Percentiles rank a stretch among this genome's conserved stretches.
phyloP scores from a whole-genome alignment of 2,329 filamentous ascomycete species.

The Ramularia endophylla region DNA sequence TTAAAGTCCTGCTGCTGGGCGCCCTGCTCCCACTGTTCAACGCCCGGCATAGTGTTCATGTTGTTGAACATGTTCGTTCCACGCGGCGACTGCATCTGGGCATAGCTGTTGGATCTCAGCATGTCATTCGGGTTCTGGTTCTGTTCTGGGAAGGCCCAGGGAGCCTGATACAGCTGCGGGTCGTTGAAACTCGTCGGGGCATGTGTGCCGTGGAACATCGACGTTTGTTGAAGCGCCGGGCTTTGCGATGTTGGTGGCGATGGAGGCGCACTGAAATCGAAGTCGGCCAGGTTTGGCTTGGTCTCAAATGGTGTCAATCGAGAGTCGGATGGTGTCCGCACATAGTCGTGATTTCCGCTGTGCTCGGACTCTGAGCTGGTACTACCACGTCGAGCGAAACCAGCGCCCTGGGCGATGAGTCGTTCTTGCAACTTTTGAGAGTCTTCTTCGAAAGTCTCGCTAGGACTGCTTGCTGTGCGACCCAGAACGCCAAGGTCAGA shows the following conservation, averaged over 20 bases:
- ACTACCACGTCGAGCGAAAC: conserved; percentile 47
- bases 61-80: too few species aligned
- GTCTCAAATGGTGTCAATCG: conserved; percentile 22
- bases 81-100: too few species aligned
- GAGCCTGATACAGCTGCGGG: conserved; percentile 27
- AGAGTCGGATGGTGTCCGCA: too few species aligned
- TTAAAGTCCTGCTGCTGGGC: too few species aligned
- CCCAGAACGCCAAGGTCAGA: conserved; percentile 53
- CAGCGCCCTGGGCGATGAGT: conserved; percentile 48
- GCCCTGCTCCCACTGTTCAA: too few species aligned
- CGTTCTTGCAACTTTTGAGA: conserved; percentile 50
- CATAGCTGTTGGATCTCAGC: too few species aligned
- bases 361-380: conserved; percentile 54
- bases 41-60: too few species aligned
- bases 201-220: too few species aligned
- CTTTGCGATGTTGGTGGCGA: conserved; percentile 22
- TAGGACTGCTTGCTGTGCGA: too few species aligned
- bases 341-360: conserved; percentile 33
- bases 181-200: conserved; percentile 24
- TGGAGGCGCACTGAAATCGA: conserved; percentile 25
- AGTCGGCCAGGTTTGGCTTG: conserved; percentile 10
- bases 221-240: too few species aligned
- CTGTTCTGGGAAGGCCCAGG: conserved; percentile 23
- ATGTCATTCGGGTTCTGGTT: conserved; percentile 20
- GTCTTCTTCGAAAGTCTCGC: conserved; percentile 55